These are phyloP conservation scores for Rhizopogon vinicolor DNA, from an alignment of 768 basidiomycete species.

Conservation along the genomic window DNA sequence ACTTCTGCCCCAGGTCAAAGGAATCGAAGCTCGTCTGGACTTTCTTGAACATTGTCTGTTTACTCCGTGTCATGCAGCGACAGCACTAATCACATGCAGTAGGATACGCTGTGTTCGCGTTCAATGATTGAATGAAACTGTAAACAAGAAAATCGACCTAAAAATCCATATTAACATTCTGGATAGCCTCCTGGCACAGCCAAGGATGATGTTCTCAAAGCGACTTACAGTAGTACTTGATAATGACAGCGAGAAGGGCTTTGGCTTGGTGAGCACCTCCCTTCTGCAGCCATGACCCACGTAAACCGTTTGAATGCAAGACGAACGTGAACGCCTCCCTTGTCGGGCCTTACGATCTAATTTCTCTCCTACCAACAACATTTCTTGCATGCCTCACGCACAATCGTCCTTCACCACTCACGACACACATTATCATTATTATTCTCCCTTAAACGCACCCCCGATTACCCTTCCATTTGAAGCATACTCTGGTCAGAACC, in stretches of 20 bases:
- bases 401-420: conserved; percentile 65
- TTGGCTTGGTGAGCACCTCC: conserved; percentile 59
- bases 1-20: conserved; percentile 47
- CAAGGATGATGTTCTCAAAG: conserved; percentile 63
- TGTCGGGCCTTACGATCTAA: conserved; percentile 67
- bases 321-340: conserved; percentile 60
- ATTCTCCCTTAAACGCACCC: conserved; percentile 34
- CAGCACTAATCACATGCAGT: conserved; percentile 40
- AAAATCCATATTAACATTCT: conserved; percentile 65
- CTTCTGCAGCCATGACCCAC: background rate
- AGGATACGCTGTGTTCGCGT: conserved; percentile 77
- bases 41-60: conserved; percentile 67
- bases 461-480: conserved; percentile 74
- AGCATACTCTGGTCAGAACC: conserved; percentile 71
- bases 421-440: conserved; percentile 81
- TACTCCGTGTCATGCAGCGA: conserved; percentile 9
- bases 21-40: conserved; percentile 61
- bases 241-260: conserved; percentile 81
- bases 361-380: conserved; percentile 72
- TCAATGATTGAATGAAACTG: conserved; percentile 52
- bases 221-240: conserved; percentile 74
- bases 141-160: conserved; percentile 66
- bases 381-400: conserved; percentile 75
- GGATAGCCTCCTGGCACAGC: conserved; percentile 46
- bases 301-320: conserved; percentile 29